Evolutionary conservation across 495 filamentous ascomycete species (phyloP), one percentile per base, ranked within the genome.

Genomic region (Cryomyces antarcticus): DNA sequence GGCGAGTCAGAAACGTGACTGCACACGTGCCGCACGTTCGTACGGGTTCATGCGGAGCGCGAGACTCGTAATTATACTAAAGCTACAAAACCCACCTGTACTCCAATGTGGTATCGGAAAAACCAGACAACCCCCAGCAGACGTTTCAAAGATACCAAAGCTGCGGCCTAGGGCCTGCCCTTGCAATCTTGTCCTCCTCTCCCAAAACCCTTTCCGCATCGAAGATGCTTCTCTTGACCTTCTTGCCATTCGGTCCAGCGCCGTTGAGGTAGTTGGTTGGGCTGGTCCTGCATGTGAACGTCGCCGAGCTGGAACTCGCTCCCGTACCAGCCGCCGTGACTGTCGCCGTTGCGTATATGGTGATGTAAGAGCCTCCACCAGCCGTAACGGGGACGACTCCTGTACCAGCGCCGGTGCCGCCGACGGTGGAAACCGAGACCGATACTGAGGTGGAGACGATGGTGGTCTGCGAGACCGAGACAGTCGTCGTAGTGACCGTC

Each of bases 181-280:
- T 41, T 10, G 47, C 37, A 30, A 37, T 38, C 28, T 38, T 39
- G 24, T 42, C 35, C 11, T 35, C 27, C 37, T 36, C 36, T n/a
- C 28, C n/a, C 4, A 43, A 17, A 11, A 35, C 27, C 28, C 28
- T 12, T 28, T 51, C 46, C 4, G 27, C 12, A 38, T 48, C 46
- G n/a, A 46, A 44, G 27, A 52, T 31, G 31, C 43, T 47, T 30
- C 46, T 11, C 44, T 49, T 49, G 12, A 34, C 35, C 40, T 31
- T 42, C 39, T 37, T 40, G 37, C 42, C 28, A 40, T 31, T 24
- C 1, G 17, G 17, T 24, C 17, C 30, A 1, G 28, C 42, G 5
- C 30, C 37, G 42, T 51, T 51, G 28, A 51, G 37, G 39, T 51
- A 52, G 37, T 52, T 52, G 17, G 49, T 48, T 7, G 42, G 39